These are phyloP conservation scores for Coccomyxa subellipsoidea DNA, from an alignment of 163 green algal species.

Conservation along the genomic window DNA sequence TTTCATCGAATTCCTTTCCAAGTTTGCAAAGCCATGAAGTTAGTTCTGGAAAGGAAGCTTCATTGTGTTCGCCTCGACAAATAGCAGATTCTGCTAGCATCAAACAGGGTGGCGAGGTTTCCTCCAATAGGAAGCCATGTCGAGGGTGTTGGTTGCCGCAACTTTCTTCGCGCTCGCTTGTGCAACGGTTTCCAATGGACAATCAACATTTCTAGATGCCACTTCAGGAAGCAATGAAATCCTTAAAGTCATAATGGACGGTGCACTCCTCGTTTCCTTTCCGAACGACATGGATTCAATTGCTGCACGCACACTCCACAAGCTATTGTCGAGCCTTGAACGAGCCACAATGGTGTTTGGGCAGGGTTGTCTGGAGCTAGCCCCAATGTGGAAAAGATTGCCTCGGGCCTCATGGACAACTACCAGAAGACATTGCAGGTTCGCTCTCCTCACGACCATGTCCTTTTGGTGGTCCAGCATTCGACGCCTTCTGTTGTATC, in stretches of 20 bases:
- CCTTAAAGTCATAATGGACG: background rate
- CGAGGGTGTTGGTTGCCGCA: background rate
- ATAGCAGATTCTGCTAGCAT: too few relatives aligned
- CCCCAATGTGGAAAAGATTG: background rate
- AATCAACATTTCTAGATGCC: background rate
- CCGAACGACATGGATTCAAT: background rate
- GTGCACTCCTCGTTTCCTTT: background rate
- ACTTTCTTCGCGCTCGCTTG: background rate
- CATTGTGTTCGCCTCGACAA: too few relatives aligned
- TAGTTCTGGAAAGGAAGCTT: too few relatives aligned
- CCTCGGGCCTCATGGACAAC: background rate
- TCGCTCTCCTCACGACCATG: background rate
- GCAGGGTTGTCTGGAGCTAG: background rate
- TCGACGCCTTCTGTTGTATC: too few relatives aligned
- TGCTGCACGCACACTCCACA: too few relatives aligned
- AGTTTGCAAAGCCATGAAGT: too few relatives aligned
- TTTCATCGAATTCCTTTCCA: background rate
- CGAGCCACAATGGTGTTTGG: background rate
- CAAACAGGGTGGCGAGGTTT: too few relatives aligned
- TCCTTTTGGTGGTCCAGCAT: too few relatives aligned
- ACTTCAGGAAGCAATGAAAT: background rate
- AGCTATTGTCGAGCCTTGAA: too few relatives aligned
- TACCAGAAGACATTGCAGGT: slow-evolving; percentile 4
- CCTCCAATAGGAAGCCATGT: background rate
- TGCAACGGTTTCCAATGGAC: background rate